phyloP scores from a whole-genome alignment of 306 rosid genomes.

The Trichosanthes truncata region DNA sequence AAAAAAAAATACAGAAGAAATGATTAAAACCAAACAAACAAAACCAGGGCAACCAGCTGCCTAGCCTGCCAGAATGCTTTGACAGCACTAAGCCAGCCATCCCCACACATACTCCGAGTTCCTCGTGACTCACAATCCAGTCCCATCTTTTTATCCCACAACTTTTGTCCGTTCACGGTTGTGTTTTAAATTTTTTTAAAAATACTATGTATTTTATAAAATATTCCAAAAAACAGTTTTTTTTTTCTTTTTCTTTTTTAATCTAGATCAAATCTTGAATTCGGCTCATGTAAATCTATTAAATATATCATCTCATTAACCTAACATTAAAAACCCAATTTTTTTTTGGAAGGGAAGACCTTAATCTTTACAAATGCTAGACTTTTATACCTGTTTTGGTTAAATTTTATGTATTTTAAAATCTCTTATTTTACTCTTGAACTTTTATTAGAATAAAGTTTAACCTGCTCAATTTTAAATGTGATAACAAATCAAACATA shows the following conservation, averaged over 20 bases:
- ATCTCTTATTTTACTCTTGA: too few relatives aligned
- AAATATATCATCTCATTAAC: too few relatives aligned
- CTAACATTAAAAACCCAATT: too few relatives aligned
- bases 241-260: too few relatives aligned
- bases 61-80: not conserved
- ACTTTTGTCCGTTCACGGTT: not conserved
- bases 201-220: not conserved
- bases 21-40: not conserved
- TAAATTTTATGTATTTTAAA: too few relatives aligned
- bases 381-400: too few relatives aligned
- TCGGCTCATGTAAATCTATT: too few relatives aligned
- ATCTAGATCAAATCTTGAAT: too few relatives aligned
- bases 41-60: not conserved
- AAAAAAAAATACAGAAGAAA: not conserved
- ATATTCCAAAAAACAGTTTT: not conserved
- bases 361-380: too few relatives aligned
- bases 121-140: not conserved
- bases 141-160: not conserved
- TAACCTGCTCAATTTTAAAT: too few relatives aligned
- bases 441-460: too few relatives aligned
- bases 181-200: not conserved
- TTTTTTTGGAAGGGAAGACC: too few relatives aligned
- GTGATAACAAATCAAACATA: not conserved
- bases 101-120: not conserved
- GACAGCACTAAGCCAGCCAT: constrained; percentile 2